Conservation (phyloP, 2,329 filamentous ascomycete species). For the Cercospora berteroae region DNA sequence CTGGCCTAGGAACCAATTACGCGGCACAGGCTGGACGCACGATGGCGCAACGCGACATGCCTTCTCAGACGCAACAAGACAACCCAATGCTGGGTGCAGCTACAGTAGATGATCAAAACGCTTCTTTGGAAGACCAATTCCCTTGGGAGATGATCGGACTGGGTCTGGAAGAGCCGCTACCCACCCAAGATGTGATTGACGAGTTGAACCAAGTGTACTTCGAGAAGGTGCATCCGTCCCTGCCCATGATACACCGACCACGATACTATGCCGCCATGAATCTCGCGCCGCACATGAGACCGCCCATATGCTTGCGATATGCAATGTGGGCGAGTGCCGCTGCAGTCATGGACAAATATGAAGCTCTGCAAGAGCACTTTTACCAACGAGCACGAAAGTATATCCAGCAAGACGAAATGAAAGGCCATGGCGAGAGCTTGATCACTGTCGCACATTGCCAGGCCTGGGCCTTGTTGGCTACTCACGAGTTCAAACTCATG, state of each 20-base stretch:
- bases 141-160: slow-evolving; percentile 85
- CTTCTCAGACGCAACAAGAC: slow-evolving; percentile 7
- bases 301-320: slow-evolving; percentile 84
- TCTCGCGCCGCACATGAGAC: slow-evolving; percentile 78
- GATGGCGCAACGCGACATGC: slow-evolving; percentile 11
- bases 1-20: slow-evolving; percentile 17
- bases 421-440: slow-evolving; percentile 84
- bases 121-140: slow-evolving; percentile 45
- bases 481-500: slow-evolving; percentile 96
- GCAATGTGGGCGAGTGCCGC: slow-evolving; percentile 96
- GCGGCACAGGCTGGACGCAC: slow-evolving; percentile 11
- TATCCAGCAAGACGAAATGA: slow-evolving; percentile 83
- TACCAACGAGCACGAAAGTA: slow-evolving; percentile 90
- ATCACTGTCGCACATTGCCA: slow-evolving; percentile 85
- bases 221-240: slow-evolving; percentile 79
- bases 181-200: slow-evolving; percentile 75
- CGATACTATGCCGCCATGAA: slow-evolving; percentile 88
- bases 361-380: slow-evolving; percentile 77
- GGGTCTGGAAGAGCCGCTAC: slow-evolving; percentile 77
- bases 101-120: slow-evolving; percentile 5
- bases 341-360: slow-evolving; percentile 77
- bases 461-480: slow-evolving; percentile 73
- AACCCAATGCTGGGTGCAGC: slow-evolving; percentile 10
- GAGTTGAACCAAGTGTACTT: slow-evolving; percentile 88
- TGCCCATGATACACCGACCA: slow-evolving; percentile 85